Evolutionary conservation across 2,329 filamentous ascomycete species (phyloP), one percentile per base, ranked within the genome.

Genomic region (Ophiocordyceps camponoti-rufipedis): DNA sequence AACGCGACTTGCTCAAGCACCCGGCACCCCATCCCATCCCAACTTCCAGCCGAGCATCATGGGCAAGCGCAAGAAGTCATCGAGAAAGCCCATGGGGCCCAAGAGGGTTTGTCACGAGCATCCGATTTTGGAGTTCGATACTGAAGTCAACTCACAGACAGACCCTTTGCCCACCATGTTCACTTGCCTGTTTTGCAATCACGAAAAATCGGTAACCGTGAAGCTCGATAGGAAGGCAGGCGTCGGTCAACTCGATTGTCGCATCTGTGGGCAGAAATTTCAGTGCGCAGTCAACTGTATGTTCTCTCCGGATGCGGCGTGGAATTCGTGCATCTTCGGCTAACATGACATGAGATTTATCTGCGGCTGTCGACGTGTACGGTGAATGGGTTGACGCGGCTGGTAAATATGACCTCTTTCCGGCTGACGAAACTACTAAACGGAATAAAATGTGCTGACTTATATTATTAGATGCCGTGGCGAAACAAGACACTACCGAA

Each of bases 111-210:
- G 8, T 11, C 23, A 16, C 9, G 13, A 11, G 13, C 39, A 18
- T n/a, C 4, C 28, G 13, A 4, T 18, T 7, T 23, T 7, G 13
- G n/a, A 28, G 10, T 4, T 8, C 23, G 28, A 32, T 28, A 5
- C 11, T 33, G 16, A 44, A 16, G 14, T 19, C 35, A 40, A n/a
- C 35, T 28, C 5, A 28, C 53, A 82, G 79, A 66, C 74, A 60
- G 83, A 88, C 54, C 75, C 78, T 39, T 72, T 91, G 16, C 73
- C 82, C 4, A 88, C 85, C 3, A 76, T 78, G n/a, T 98, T 98
- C 63, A 85, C 88, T 47, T 98, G 91, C 61, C 79, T 98, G 42
- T 98, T 98, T 67, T 98, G 91, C 72, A 96, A 95, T 62, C 88
- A 96, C 65, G 91, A 96, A 60, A 91, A 86, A 53, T 85, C 88